Evolutionary conservation across 768 basidiomycete genomes (phyloP), one percentile per base, ranked within the genome.

Genomic region (Cubamyces sp.): DNA sequence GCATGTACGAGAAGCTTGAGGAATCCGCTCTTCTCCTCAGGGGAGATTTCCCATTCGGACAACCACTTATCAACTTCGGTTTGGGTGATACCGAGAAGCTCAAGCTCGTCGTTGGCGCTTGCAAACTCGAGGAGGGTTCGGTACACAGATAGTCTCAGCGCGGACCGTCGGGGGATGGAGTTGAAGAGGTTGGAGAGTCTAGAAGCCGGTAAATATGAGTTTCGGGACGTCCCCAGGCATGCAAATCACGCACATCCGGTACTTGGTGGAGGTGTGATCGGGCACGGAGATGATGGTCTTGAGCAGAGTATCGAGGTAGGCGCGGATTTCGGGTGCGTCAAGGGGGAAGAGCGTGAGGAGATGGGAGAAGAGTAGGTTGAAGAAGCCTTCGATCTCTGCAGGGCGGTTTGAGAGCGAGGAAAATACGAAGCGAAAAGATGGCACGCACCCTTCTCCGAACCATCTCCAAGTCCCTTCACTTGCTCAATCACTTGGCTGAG

Each of bases 151-250:
- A 84, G 74, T 5, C 92, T 86, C 58, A 90, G 76, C 16, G 85
- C 72, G 3, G 91, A 93, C 49, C 76, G 79, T 57, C 84, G 83
- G 25, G 91, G 88, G 14, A 86, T 75, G 12, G 87, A 81, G 69
- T 94, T 93, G 82, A 92, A 93, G 30, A 94, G 74, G 71, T 92
- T 93, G 23, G 92, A 87, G 11, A 94, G 76, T 69, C 92, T 94
- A 65, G 9, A 51, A 21, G 54, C 65, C 1, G 28, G 48, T 21
- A 54, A 23, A 5, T 12, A 3, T 34, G 18, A 56, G 19, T 40
- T 15, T 28, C 5, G 14, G 49, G 18, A 25, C 12, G 11, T 14
- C 14, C 23, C 30, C 43, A 14, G 51, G 40, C 39, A 66, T 39
- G 51, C 52, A 55, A 23, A 62, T 57, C 12, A 72, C 87, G 60